Percentiles rank a stretch among this genome's conserved stretches.
Evolutionary conservation across 306 rosid species (phyloP).

Genomic region (Castanea crenata): DNA sequence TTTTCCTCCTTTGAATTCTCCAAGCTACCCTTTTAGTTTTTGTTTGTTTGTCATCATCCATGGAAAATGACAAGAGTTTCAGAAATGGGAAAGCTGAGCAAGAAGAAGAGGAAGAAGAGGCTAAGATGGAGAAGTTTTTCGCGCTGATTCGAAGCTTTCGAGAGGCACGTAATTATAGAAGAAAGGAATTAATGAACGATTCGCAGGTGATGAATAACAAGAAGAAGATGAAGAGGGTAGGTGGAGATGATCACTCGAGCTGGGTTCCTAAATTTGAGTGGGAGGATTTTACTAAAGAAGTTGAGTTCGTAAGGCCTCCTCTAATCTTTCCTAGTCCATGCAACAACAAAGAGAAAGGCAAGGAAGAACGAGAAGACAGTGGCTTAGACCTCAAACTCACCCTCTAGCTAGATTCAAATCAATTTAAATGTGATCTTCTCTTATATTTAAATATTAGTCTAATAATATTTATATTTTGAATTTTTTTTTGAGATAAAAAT

Average conservation of each 20-base stretch:
- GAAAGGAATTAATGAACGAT: conserved; percentile 24
- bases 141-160: conserved; percentile 40
- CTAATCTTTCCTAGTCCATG: conserved; percentile 9
- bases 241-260: neutral
- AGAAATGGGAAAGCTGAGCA: neutral
- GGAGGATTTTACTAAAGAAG: conserved; percentile 38
- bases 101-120: conserved; percentile 18
- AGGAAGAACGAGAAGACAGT: neutral
- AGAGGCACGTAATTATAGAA: conserved; percentile 31
- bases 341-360: neutral
- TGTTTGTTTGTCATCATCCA: neutral
- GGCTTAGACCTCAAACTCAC: conserved; percentile 41
- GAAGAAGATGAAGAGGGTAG: conserved; percentile 18
- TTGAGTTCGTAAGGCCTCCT: conserved; percentile 26
- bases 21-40: neutral
- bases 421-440: no score
- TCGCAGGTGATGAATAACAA: neutral
- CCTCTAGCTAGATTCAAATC: conserved; percentile 20
- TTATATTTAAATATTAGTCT: no score
- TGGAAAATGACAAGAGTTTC: neutral
- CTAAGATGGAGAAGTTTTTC: conserved; percentile 45
- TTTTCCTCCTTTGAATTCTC: neutral
- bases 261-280: conserved; percentile 31
- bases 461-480: no score
- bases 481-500: no score